Evolutionary conservation across 495 filamentous ascomycete genomes (phyloP).

Genomic region (Penicillium turbatum): DNA sequence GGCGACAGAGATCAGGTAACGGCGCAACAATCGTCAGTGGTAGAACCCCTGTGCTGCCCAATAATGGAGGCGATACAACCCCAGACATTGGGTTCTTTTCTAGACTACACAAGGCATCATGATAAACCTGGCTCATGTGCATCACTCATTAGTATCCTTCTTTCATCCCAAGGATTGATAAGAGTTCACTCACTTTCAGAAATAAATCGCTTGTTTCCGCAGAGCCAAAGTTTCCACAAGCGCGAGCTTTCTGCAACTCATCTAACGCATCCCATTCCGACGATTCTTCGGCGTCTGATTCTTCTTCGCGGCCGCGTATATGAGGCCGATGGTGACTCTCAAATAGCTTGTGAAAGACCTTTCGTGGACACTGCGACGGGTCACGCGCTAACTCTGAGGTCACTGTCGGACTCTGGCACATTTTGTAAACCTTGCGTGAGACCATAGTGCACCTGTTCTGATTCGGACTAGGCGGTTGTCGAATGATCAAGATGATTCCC

Average conservation of each 20-base stretch:
- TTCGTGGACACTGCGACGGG: constrained; percentile 46
- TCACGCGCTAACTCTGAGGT: constrained; percentile 52
- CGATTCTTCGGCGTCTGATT: constrained; percentile 14
- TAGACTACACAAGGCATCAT: constrained; percentile 59
- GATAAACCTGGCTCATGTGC: constrained; percentile 47
- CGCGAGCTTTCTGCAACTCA: constrained; percentile 43
- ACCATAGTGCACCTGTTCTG: constrained; percentile 17
- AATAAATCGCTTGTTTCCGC: constrained; percentile 63
- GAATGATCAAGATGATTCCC: constrained; percentile 6
- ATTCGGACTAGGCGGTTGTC: constrained; percentile 13
- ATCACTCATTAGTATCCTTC: background rate
- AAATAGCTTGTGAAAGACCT: constrained; percentile 54
- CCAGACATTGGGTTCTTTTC: constrained; percentile 51
- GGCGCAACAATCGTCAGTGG: constrained; percentile 67
- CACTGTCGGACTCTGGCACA: constrained; percentile 52
- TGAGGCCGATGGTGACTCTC: constrained; percentile 21
- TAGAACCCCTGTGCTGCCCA: constrained; percentile 62
- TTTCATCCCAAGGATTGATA: no score
- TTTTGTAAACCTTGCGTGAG: constrained; percentile 38
- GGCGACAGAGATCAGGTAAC: constrained; percentile 64
- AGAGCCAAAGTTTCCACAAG: constrained; percentile 66
- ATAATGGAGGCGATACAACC: constrained; percentile 64
- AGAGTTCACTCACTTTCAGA: constrained; percentile 40
- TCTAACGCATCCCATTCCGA: constrained; percentile 32
- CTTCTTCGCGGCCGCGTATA: background rate